Percentiles rank a stretch among this genome's conserved stretches.
These are phyloP conservation scores for Danielia reshetovae DNA, from an alignment of 805 yeast genomes.

Conservation along the genomic window DNA sequence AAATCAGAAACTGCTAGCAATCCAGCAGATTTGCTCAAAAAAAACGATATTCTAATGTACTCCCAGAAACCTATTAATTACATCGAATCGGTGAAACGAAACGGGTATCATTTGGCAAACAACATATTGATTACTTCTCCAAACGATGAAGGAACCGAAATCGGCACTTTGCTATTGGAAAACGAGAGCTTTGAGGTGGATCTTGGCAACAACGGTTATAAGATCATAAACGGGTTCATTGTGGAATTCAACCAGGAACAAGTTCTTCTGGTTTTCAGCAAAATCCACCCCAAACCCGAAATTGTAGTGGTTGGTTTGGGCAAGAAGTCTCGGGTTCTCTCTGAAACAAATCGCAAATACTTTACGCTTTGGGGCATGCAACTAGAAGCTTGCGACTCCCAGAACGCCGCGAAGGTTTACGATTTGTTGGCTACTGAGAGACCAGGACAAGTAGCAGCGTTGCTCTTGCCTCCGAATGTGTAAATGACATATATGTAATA, in stretches of 20 bases:
- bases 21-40: conserved; percentile 42
- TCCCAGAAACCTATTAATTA: conserved; percentile 41
- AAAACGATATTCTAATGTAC: conserved; percentile 40
- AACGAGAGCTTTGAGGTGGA: conserved; percentile 62
- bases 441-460: conserved; percentile 68
- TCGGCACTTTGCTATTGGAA: conserved; percentile 48
- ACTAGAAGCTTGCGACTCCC: conserved; percentile 60
- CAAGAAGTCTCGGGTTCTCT: conserved; percentile 54
- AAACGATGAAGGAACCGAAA: conserved; percentile 30
- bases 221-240: conserved; percentile 45
- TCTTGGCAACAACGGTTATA: conserved; percentile 43
- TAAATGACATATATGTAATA: conserved; percentile 14
- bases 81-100: conserved; percentile 41
- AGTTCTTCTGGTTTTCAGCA: conserved; percentile 46
- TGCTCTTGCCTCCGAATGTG: conserved; percentile 66
- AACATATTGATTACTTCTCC: conserved; percentile 46
- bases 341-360: conserved; percentile 47
- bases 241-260: conserved; percentile 44
- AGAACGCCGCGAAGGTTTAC: conserved; percentile 63
- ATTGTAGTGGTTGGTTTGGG: conserved; percentile 72
- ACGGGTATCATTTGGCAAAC: conserved; percentile 59
- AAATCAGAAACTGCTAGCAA: conserved; percentile 38
- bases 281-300: conserved; percentile 75
- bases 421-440: conserved; percentile 79
- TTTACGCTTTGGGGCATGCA: conserved; percentile 64